Base-by-base conservation (phyloP, 2,329 filamentous ascomycete species). In the Phialophora chinensis region DNA sequence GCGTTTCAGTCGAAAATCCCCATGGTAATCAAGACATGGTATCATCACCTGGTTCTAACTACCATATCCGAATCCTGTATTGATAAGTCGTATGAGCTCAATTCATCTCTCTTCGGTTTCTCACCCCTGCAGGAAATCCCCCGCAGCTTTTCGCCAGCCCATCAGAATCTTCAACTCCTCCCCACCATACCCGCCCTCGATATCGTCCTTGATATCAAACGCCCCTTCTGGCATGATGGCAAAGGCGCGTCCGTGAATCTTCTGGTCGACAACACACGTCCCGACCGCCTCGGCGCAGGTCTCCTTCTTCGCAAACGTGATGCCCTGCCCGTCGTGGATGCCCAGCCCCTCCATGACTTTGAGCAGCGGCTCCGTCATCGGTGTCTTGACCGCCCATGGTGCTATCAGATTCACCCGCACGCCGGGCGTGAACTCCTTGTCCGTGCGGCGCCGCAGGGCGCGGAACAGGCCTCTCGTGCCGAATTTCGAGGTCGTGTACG, bases 401-500 rank as follows among this genome's bases (percentile, higher is more conserved):
- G 58, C 57, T 10, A 66, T 49, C 58, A 59, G 20, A 31, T 66
- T 66, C 12, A 66, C 50, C 4, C 63, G 57, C 11, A 62, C 59
- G 17, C n/a, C n/a, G 10, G 53, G 53, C 38, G 20, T 38, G 14
- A 66, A 31, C 11, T 61, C 58, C 7, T 4, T 33, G 35, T 29
- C n/a, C 6, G 38, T 11, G 23, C 58, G 58, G 31, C 50, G 50
- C 6, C 63, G 50, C 11, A 66, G 17, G 27, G 57, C 59, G 31
- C 69, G 66, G 58, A 71, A 70, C 10, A 72, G 38, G 4, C 71
- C 71, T 35, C 72, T 49, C 4, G 67, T 63, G 23, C 65, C 71
- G 49, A 62, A 72, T 50, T 72, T 72, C 2, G 66, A 67, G 3
- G 69, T 65, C 20, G 64, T 67, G 56, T 72, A 72, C 10, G 57